phyloP scores from a whole-genome alignment of 495 filamentous ascomycete species.

The Echria macrotheca region DNA sequence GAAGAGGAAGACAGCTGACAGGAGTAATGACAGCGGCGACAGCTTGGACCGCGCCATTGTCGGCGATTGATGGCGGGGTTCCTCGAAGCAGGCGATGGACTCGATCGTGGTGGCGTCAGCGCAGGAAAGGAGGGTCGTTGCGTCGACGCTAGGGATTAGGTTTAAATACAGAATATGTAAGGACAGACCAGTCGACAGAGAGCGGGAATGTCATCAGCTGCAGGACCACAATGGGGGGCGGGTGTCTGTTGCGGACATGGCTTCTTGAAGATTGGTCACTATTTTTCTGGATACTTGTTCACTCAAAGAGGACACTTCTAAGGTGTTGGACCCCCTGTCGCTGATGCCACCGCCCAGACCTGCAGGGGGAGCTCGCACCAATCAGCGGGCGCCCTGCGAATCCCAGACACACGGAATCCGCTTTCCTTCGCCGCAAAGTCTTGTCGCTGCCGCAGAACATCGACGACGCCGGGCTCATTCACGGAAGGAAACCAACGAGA shows the following conservation, averaged over 20 bases:
- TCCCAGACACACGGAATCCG: not conserved
- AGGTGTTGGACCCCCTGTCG: conserved; percentile 16
- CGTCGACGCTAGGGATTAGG: conserved; percentile 10
- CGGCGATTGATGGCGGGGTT: conserved; percentile 19
- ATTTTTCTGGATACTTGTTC: conserved; percentile 23
- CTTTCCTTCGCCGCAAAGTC: not conserved
- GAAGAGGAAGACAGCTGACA: conserved; percentile 45
- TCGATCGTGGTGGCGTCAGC: conserved; percentile 1
- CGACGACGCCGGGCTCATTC: not conserved
- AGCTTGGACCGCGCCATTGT: conserved; percentile 37
- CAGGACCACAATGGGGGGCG: not conserved
- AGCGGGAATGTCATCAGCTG: conserved; percentile 17
- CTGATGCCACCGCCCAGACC: conserved; percentile 14
- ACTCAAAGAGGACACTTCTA: conserved; percentile 34
- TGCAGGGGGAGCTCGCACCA: conserved; percentile 4
- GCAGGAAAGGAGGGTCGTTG: not conserved
- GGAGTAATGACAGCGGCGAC: conserved; percentile 40
- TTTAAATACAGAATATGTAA: conserved; percentile 9
- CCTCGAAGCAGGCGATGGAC: no score
- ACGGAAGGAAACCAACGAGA: no score
- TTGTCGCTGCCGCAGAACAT: no score
- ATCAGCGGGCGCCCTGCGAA: not conserved
- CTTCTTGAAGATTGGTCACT: not conserved
- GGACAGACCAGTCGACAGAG: conserved; percentile 7
- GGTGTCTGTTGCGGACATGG: conserved; percentile 5